Conservation (phyloP, 129 eudicot species). For the Mikania micrantha region DNA sequence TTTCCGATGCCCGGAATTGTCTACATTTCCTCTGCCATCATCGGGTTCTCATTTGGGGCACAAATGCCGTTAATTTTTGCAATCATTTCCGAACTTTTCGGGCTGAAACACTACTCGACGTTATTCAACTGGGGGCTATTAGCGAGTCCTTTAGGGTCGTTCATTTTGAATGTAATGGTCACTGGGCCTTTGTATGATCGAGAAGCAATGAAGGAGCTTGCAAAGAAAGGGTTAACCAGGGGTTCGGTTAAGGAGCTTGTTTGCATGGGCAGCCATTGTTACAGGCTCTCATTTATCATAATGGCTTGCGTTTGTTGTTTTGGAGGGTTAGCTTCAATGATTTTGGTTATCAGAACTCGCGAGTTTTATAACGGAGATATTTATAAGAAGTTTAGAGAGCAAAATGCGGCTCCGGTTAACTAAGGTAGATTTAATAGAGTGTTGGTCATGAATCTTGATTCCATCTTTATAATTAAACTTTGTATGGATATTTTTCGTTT, state of each 20-base stretch:
- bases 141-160: constrained; percentile 52
- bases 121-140: constrained; percentile 48
- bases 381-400: constrained; percentile 39
- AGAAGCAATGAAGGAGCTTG: constrained; percentile 45
- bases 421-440: too few relatives aligned
- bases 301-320: constrained; percentile 37
- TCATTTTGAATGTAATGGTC: constrained; percentile 38
- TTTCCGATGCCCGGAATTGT: constrained; percentile 63
- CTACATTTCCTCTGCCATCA: constrained; percentile 50
- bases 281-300: constrained; percentile 31
- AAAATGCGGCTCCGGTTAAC: too few relatives aligned
- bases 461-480: too few relatives aligned
- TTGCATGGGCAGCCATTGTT: constrained; percentile 48
- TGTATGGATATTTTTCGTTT: too few relatives aligned
- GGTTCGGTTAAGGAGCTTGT: constrained; percentile 29
- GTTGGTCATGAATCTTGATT: too few relatives aligned
- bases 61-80: constrained; percentile 42
- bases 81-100: constrained; percentile 50
- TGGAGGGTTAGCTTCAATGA: constrained; percentile 36
- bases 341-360: constrained; percentile 46
- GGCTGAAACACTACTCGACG: constrained; percentile 52
- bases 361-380: constrained; percentile 43
- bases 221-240: constrained; percentile 25
- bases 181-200: constrained; percentile 46
- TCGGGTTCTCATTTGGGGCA: constrained; percentile 90